Evolutionary conservation across 805 yeast species (phyloP).

Genomic region (Groenewaldozyma tartarivorans): DNA sequence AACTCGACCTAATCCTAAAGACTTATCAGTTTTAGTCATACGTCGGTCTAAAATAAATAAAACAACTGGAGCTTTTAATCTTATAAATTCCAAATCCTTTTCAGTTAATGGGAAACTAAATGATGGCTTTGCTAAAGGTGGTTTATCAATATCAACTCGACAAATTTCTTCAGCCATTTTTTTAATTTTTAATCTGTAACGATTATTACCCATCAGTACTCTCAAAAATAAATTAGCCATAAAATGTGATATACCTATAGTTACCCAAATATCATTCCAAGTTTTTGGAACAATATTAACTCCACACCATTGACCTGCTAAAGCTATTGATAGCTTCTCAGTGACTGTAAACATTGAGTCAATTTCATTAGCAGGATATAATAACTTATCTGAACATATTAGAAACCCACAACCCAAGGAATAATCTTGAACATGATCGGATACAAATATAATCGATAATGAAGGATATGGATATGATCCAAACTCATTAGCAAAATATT

Average conservation of each 20-base stretch:
- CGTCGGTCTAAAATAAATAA: conserved; percentile 76
- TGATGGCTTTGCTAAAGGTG: conserved; percentile 70
- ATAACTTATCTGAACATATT: conserved; percentile 45
- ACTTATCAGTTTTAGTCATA: conserved; percentile 92
- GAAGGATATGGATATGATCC: conserved; percentile 90
- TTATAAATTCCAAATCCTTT: conserved; percentile 57
- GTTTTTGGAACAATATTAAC: conserved; percentile 76
- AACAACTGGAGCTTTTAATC: conserved; percentile 77
- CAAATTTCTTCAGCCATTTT: conserved; percentile 56
- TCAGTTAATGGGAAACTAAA: conserved; percentile 55
- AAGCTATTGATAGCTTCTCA: conserved; percentile 53
- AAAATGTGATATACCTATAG: conserved; percentile 72
- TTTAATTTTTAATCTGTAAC: conserved; percentile 64
- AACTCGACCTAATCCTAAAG: conserved; percentile 85
- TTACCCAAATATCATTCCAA: conserved; percentile 80
- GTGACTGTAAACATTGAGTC: conserved; percentile 73
- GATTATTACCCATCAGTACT: conserved; percentile 73
- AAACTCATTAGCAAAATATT: conserved; percentile 74
- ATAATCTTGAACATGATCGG: conserved; percentile 39
- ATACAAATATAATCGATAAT: conserved; percentile 66
- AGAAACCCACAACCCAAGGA: conserved; percentile 71
- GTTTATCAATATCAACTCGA: conserved; percentile 63
- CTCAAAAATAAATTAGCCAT: conserved; percentile 70
- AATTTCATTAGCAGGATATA: conserved; percentile 64
- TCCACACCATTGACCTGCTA: conserved; percentile 91